A percentile compares a stretch with the other conserved stretches of the same genome.
phyloP scores from a whole-genome alignment of 1,139 yeast species.

The Yamadazyma atmosphaerica region DNA sequence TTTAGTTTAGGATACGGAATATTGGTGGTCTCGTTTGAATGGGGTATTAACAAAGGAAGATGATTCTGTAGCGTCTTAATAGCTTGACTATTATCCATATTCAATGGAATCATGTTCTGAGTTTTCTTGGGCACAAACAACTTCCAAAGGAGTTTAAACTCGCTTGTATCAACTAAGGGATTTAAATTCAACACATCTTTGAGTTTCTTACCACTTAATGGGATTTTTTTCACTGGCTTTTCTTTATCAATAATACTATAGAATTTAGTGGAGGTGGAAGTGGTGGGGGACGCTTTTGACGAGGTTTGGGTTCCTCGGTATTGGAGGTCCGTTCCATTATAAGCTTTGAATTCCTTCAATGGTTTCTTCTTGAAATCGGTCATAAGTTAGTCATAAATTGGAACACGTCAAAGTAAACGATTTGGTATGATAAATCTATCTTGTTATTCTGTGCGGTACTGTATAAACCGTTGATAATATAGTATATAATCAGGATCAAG shows the following conservation, averaged over 20 bases:
- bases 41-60: constrained; percentile 27
- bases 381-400: no score
- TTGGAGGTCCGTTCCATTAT: constrained; percentile 9
- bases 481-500: no score
- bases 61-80: constrained; percentile 26
- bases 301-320: constrained; percentile 9
- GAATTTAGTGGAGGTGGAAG: constrained; percentile 18
- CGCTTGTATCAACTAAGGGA: constrained; percentile 21
- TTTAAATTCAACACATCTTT: constrained; percentile 10
- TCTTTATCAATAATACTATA: constrained; percentile 14
- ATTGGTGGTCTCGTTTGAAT: constrained; percentile 13
- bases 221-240: constrained; percentile 5
- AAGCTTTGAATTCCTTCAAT: constrained; percentile 3
- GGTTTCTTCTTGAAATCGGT: constrained; percentile 1
- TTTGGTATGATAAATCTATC: no score
- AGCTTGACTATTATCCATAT: constrained; percentile 10
- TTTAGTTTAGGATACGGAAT: constrained; percentile 25
- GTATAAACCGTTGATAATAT: no score
- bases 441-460: no score
- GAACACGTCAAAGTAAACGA: no score
- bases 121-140: constrained; percentile 36
- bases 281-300: constrained; percentile 18
- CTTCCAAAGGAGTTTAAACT: constrained; percentile 33
- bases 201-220: constrained; percentile 8
- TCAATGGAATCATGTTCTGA: constrained; percentile 16